These are phyloP conservation scores for Yamadazyma mexicana DNA, from an alignment of 1,139 yeast species.

Conservation along the genomic window DNA sequence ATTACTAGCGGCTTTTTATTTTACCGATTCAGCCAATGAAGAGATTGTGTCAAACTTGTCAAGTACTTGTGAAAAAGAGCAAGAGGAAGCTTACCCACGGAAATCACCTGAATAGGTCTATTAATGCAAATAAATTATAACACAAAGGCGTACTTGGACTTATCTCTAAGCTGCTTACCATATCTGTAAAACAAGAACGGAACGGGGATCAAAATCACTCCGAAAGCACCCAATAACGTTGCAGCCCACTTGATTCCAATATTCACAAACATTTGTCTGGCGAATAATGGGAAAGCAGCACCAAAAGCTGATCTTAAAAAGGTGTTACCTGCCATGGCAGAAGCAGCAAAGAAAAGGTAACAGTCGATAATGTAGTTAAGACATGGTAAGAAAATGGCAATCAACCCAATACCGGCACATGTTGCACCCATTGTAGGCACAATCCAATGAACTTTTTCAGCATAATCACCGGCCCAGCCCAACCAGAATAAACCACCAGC, in stretches of 20 bases:
- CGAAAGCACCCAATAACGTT: slow-evolving; percentile 69
- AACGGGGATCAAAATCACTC: slow-evolving; percentile 62
- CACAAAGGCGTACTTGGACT: slow-evolving; percentile 62
- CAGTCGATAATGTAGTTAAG: slow-evolving; percentile 80
- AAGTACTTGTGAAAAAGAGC: too few species aligned
- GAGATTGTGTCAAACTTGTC: too few species aligned
- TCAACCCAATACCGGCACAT: slow-evolving; percentile 71
- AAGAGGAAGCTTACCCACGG: too few species aligned
- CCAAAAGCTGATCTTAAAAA: slow-evolving; percentile 65
- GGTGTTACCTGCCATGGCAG: slow-evolving; percentile 88
- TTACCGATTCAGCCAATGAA: too few species aligned
- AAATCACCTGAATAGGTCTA: too few species aligned
- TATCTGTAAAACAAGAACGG: slow-evolving; percentile 70
- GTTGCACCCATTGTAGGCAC: slow-evolving; percentile 79
- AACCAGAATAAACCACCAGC: slow-evolving; percentile 82
- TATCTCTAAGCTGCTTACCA: slow-evolving; percentile 62
- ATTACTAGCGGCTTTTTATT: too few species aligned
- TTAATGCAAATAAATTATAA: slow-evolving; percentile 3
- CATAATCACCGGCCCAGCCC: slow-evolving; percentile 81
- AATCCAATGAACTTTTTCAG: slow-evolving; percentile 70
- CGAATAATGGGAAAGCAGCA: slow-evolving; percentile 51
- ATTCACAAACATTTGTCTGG: slow-evolving; percentile 67
- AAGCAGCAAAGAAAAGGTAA: slow-evolving; percentile 78
- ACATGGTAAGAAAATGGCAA: slow-evolving; percentile 75
- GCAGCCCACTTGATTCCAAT: slow-evolving; percentile 87